Conservation (phyloP, 805 yeast species). For the Priceomyces melissophilus region DNA sequence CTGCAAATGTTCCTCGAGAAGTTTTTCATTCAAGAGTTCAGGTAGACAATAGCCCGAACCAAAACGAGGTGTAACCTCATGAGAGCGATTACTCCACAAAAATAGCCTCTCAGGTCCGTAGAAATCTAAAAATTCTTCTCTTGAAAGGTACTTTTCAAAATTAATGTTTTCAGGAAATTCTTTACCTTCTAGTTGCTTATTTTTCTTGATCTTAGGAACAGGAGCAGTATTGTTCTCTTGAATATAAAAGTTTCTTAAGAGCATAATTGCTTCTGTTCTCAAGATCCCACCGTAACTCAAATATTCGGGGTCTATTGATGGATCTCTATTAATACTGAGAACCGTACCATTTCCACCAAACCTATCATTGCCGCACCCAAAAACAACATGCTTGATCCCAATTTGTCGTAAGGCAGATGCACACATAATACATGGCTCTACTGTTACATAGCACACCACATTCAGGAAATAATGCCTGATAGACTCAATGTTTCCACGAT, state of each 20-base stretch:
- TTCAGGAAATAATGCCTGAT: conserved; percentile 44
- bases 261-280: conserved; percentile 76
- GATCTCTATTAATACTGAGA: conserved; percentile 40
- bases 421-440: conserved; percentile 98
- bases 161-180: conserved; percentile 56
- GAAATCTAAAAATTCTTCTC: conserved; percentile 46
- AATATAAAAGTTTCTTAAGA: conserved; percentile 79
- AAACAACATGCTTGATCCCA: conserved; percentile 67
- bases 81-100: conserved; percentile 7
- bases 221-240: conserved; percentile 88
- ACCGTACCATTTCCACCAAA: conserved; percentile 97
- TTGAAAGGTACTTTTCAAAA: conserved; percentile 51
- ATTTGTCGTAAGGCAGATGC: conserved; percentile 86
- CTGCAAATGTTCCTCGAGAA: conserved; percentile 9
- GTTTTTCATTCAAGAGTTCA: conserved; percentile 8
- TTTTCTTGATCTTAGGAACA: conserved; percentile 67
- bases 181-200: conserved; percentile 53
- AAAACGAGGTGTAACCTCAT: conserved; percentile 25
- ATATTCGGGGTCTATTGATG: conserved; percentile 35
- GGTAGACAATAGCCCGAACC: conserved; percentile 18
- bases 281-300: conserved; percentile 71
- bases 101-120: conserved; percentile 37
- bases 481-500: conserved; percentile 10
- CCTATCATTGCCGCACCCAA: conserved; percentile 92
- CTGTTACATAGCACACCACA: conserved; percentile 82